Conservation (phyloP, 192 early-diverging fungal genomes). For the Gryganskiella cystojenkinii region DNA sequence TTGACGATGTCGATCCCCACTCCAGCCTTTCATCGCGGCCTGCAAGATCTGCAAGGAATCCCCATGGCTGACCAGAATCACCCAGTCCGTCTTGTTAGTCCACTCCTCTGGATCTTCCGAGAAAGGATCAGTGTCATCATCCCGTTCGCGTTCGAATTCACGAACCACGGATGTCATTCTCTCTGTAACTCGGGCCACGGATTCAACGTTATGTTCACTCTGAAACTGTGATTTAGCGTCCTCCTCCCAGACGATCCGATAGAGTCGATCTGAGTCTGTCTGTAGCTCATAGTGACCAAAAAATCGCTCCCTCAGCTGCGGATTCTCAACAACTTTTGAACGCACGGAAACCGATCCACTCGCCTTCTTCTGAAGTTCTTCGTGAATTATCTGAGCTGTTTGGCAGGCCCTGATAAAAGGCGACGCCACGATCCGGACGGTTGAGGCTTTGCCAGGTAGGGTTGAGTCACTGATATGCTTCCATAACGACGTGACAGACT, state of each 20-base stretch:
- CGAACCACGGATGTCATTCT: constrained; percentile 25
- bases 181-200: constrained; percentile 20
- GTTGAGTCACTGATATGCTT: constrained; percentile 29
- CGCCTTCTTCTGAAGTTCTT: constrained; percentile 15
- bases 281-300: constrained; percentile 68
- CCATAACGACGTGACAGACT: constrained; percentile 46
- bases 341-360: too few relatives aligned
- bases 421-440: constrained; percentile 58
- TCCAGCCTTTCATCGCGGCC: constrained; percentile 54
- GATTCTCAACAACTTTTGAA: constrained; percentile 24
- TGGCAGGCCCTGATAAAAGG: constrained; percentile 63
- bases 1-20: constrained; percentile 58
- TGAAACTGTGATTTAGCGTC: constrained; percentile 48
- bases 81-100: constrained; percentile 18
- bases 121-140: too few relatives aligned
- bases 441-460: neutral
- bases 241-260: constrained; percentile 54
- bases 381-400: constrained; percentile 59
- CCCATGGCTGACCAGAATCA: constrained; percentile 63
- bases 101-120: too few relatives aligned
- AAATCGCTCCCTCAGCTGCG: constrained; percentile 62
- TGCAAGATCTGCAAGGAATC: constrained; percentile 65
- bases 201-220: constrained; percentile 30
- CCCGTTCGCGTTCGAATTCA: constrained; percentile 2
- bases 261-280: constrained; percentile 47